phyloP scores from a whole-genome alignment of 2,329 filamentous ascomycete species.

The Scytalidium lignicola region DNA sequence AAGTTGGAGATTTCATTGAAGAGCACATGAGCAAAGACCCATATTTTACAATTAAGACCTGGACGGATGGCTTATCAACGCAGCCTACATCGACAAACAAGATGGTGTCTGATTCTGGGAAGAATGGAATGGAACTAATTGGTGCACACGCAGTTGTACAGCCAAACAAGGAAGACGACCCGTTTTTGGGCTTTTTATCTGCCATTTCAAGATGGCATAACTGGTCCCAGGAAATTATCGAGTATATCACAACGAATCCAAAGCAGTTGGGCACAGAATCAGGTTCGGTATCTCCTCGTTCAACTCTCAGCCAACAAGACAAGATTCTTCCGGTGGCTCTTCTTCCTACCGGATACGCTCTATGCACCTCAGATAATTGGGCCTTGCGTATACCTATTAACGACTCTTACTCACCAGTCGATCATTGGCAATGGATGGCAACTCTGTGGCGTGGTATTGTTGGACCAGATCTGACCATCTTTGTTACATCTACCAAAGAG shows the following conservation, averaged over 20 bases:
- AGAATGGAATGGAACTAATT: background rate
- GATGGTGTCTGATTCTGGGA: background rate
- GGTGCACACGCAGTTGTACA: slow-evolving; percentile 1
- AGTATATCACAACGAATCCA: slow-evolving; percentile 41
- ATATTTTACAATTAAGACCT: slow-evolving; percentile 23
- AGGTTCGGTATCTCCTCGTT: background rate
- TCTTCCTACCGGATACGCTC: slow-evolving; percentile 71
- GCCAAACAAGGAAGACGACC: slow-evolving; percentile 27
- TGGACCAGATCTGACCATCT: slow-evolving; percentile 74
- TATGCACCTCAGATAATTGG: slow-evolving; percentile 72
- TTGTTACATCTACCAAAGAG: slow-evolving; percentile 41
- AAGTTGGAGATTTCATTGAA: slow-evolving; percentile 58
- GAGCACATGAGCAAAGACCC: slow-evolving; percentile 22
- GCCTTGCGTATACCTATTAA: slow-evolving; percentile 68
- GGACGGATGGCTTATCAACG: slow-evolving; percentile 8
- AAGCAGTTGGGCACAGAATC: background rate
- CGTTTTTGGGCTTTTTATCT: slow-evolving; percentile 57
- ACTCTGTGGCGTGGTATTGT: slow-evolving; percentile 85
- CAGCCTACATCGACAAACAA: background rate
- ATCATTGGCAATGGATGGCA: slow-evolving; percentile 98
- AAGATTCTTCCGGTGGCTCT: slow-evolving; percentile 63
- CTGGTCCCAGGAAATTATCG: slow-evolving; percentile 65
- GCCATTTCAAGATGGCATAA: slow-evolving; percentile 70
- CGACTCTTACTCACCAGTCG: slow-evolving; percentile 73
- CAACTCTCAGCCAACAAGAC: slow-evolving; percentile 14